Percentiles rank a stretch among this genome's conserved stretches.
Conservation (phyloP, 768 basidiomycete genomes). For the Serendipita sp. region DNA sequence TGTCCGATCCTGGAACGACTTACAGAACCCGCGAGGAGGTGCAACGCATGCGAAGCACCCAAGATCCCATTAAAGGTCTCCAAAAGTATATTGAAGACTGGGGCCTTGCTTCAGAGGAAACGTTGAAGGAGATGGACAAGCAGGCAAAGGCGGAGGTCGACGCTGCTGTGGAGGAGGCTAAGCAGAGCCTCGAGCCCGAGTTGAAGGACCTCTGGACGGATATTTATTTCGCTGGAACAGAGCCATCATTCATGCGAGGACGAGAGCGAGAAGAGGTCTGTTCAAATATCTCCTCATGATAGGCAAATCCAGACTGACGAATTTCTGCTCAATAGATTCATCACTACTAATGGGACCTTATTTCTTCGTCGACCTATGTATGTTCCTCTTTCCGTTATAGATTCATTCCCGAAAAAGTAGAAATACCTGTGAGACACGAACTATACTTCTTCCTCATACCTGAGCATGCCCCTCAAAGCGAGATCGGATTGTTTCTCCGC, state of each 20-base stretch:
- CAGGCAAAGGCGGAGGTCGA: constrained; percentile 79
- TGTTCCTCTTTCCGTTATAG: neutral
- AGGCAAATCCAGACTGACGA: neutral
- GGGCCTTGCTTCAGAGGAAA: constrained; percentile 79
- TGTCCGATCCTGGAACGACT: constrained; percentile 98
- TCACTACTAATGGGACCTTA: neutral
- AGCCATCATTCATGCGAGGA: constrained; percentile 75
- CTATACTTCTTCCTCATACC: neutral
- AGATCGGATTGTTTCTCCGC: constrained; percentile 4
- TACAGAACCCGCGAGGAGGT: constrained; percentile 98
- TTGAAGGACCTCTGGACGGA: constrained; percentile 68
- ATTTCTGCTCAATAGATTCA: neutral
- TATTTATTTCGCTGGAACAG: constrained; percentile 78
- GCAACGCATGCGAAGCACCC: constrained; percentile 87
- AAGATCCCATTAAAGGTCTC: constrained; percentile 90
- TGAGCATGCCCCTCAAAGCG: neutral
- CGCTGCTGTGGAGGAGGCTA: constrained; percentile 81
- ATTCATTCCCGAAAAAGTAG: neutral
- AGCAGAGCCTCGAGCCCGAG: constrained; percentile 61
- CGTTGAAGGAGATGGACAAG: constrained; percentile 89
- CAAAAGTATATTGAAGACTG: constrained; percentile 90
- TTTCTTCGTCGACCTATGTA: neutral
- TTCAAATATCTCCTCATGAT: neutral
- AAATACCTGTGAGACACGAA: no score
- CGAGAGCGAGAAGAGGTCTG: constrained; percentile 79